These are phyloP conservation scores for Phlebiopsis flavidoalba DNA, from an alignment of 768 basidiomycete species.

Conservation along the genomic window DNA sequence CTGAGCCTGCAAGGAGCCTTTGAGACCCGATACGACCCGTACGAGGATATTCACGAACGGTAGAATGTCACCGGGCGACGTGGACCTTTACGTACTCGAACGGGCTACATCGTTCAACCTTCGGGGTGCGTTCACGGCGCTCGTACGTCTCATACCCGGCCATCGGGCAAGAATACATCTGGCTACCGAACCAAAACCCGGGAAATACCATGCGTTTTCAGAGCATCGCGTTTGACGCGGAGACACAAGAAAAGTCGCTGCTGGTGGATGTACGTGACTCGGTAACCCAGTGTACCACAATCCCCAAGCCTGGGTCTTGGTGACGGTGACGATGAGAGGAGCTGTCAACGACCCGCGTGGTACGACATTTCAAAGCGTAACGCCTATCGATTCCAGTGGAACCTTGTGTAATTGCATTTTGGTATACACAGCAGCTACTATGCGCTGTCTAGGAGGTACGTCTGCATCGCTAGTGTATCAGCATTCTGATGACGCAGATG, in stretches of 20 bases:
- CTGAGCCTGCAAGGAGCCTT: conserved; percentile 74
- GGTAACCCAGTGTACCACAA: conserved; percentile 37
- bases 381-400: conserved; percentile 72
- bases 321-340: conserved; percentile 14
- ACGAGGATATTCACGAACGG: conserved; percentile 28
- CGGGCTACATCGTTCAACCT: conserved; percentile 76
- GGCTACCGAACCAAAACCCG: conserved; percentile 6
- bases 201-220: conserved; percentile 56
- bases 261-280: conserved; percentile 55
- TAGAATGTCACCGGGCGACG: conserved; percentile 68
- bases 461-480: neutral
- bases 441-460: conserved; percentile 82
- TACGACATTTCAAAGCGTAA: conserved; percentile 48
- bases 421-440: conserved; percentile 85
- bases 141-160: conserved; percentile 38
- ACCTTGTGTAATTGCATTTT: conserved; percentile 83
- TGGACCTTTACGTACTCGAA: conserved; percentile 83
- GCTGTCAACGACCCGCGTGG: conserved; percentile 49
- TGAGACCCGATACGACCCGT: conserved; percentile 45
- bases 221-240: conserved; percentile 69
- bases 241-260: conserved; percentile 68
- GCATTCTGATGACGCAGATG: conserved; percentile 4
- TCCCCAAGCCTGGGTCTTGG: conserved; percentile 17
- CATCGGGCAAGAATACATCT: neutral
- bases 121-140: conserved; percentile 67